A percentile compares a stretch with the other conserved stretches of the same genome.
phyloP scores from a whole-genome alignment of 371 early-diverging fungal species.

The Mucor piriformis region DNA sequence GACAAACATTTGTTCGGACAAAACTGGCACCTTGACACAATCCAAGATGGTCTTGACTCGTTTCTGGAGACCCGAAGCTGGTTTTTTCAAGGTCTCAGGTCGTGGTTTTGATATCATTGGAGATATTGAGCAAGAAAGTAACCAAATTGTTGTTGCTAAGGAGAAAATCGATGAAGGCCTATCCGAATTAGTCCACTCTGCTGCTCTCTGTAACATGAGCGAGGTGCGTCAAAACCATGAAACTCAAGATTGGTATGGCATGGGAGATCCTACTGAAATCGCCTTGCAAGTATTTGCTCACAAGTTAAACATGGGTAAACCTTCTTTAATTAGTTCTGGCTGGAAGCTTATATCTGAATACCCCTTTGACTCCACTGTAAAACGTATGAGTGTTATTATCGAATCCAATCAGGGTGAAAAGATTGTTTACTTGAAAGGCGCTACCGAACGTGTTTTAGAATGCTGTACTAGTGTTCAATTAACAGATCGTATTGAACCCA shows the following conservation, averaged over 20 bases:
- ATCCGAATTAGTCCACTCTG: slow-evolving; percentile 41
- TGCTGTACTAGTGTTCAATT: slow-evolving; percentile 69
- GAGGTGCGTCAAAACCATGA: slow-evolving; percentile 61
- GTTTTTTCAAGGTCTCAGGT: slow-evolving; percentile 61
- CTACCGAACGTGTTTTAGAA: slow-evolving; percentile 86
- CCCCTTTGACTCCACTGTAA: slow-evolving; percentile 82
- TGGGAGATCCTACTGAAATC: slow-evolving; percentile 84
- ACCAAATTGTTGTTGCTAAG: slow-evolving; percentile 30
- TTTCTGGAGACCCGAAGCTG: slow-evolving; percentile 68
- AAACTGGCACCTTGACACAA: slow-evolving; percentile 90
- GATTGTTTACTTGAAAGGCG: slow-evolving; percentile 85
- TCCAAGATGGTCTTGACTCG: slow-evolving; percentile 83
- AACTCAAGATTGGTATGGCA: slow-evolving; percentile 64
- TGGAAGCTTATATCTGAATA: slow-evolving; percentile 76
- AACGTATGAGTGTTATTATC: slow-evolving; percentile 86
- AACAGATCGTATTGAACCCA: slow-evolving; percentile 35
- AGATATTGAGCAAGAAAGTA: slow-evolving; percentile 21
- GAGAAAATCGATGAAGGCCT: slow-evolving; percentile 36
- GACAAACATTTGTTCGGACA: slow-evolving; percentile 89
- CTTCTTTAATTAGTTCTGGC: slow-evolving; percentile 47
- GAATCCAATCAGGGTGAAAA: slow-evolving; percentile 41
- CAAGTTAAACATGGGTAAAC: slow-evolving; percentile 69
- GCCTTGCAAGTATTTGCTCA: slow-evolving; percentile 76
- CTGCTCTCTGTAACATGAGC: slow-evolving; percentile 76
- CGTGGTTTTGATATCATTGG: slow-evolving; percentile 50